These are phyloP conservation scores for Geotrichum aggregatum DNA, from an alignment of 1,139 yeast genomes.

Conservation along the genomic window DNA sequence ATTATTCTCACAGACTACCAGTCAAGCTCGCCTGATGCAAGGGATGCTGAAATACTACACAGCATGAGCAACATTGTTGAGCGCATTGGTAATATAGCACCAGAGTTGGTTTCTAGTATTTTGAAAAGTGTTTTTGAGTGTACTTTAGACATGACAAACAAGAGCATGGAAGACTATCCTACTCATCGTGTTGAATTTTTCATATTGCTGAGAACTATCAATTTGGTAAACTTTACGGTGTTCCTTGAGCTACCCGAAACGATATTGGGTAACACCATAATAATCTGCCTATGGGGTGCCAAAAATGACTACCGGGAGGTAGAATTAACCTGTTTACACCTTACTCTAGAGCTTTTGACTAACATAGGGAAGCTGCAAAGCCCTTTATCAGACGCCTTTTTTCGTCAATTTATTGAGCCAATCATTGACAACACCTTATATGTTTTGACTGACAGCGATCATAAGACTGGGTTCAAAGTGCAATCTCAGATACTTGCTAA, in stretches of 20 bases:
- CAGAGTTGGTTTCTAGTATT: constrained; percentile 83
- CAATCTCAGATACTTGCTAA: constrained; percentile 84
- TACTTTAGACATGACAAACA: constrained; percentile 90
- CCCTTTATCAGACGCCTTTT: constrained; percentile 79
- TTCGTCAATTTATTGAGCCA: constrained; percentile 81
- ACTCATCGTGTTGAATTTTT: constrained; percentile 97
- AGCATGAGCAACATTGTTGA: constrained; percentile 88
- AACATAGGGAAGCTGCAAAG: constrained; percentile 78
- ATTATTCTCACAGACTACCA: constrained; percentile 90
- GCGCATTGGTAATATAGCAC: constrained; percentile 82
- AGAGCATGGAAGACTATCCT: constrained; percentile 93
- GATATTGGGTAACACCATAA: constrained; percentile 85
- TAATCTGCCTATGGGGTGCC: constrained; percentile 96
- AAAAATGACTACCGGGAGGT: constrained; percentile 95
- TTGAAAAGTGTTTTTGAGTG: constrained; percentile 90
- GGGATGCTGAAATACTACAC: constrained; percentile 95
- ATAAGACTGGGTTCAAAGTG: constrained; percentile 88
- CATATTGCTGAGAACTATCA: constrained; percentile 80
- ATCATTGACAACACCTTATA: constrained; percentile 87
- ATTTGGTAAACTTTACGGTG: constrained; percentile 79
- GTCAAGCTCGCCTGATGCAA: constrained; percentile 87
- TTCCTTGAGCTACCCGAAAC: constrained; percentile 84
- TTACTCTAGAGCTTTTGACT: constrained; percentile 74
- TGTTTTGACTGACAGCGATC: constrained; percentile 95
- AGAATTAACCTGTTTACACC: constrained; percentile 80